Evolutionary conservation across 179 eudicot species (phyloP).

Genomic region (Heliamphora pulchella): DNA sequence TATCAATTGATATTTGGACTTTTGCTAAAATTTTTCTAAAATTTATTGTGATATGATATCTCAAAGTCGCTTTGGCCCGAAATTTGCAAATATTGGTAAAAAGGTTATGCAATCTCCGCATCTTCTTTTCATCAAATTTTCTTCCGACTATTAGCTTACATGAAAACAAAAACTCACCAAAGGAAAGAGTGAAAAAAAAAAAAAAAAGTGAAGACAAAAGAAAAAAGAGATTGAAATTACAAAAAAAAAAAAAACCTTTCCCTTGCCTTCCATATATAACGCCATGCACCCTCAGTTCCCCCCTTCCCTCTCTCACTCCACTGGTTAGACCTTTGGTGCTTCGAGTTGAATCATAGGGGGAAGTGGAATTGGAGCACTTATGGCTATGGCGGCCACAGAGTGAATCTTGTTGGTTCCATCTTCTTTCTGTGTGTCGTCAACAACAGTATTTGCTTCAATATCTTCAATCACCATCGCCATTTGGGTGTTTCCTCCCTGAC

Average conservation of each 20-base stretch:
- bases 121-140: slow-evolving; percentile 12
- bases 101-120: slow-evolving; percentile 9
- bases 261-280: background rate
- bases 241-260: slow-evolving; percentile 31
- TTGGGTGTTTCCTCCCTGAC: slow-evolving; percentile 18
- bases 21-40: no score
- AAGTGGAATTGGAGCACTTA: slow-evolving; percentile 37
- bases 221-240: slow-evolving; percentile 9
- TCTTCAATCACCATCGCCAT: slow-evolving; percentile 25
- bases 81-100: background rate
- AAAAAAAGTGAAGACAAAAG: background rate
- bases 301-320: background rate
- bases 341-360: slow-evolving; percentile 56
- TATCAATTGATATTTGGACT: no score
- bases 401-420: slow-evolving; percentile 14
- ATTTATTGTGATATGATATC: no score
- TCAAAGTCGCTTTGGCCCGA: no score
- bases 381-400: slow-evolving; percentile 26
- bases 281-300: background rate
- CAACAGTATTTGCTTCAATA: slow-evolving; percentile 31
- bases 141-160: slow-evolving; percentile 11
- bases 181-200: background rate
- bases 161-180: background rate
- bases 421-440: slow-evolving; percentile 26
- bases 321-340: slow-evolving; percentile 30